A percentile compares a stretch with the other conserved stretches of the same genome.
phyloP scores from a whole-genome alignment of 352 stramenopile genomes.

The Aphanomyces stellatus region DNA sequence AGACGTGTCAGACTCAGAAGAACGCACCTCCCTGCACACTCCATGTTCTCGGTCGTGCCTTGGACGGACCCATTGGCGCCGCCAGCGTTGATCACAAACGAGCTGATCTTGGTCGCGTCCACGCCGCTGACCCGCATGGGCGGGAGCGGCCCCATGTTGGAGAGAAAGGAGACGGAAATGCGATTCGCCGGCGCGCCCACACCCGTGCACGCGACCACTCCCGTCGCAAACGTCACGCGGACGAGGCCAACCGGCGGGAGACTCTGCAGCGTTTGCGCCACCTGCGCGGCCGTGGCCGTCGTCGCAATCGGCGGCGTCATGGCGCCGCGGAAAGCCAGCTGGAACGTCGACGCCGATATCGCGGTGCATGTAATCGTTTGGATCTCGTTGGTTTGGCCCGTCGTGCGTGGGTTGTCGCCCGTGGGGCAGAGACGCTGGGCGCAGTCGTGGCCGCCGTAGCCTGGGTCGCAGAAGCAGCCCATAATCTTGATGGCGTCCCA shows the following conservation, averaged over 20 bases:
- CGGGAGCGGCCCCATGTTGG: constrained; percentile 44
- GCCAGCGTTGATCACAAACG: constrained; percentile 49
- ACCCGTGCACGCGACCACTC: constrained; percentile 42
- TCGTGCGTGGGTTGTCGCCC: constrained; percentile 62
- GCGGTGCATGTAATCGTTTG: constrained; percentile 51
- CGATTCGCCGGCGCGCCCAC: constrained; percentile 32
- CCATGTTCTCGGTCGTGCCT: constrained; percentile 56
- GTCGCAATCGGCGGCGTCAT: constrained; percentile 32
- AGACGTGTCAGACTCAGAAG: too few species aligned
- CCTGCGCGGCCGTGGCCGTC: constrained; percentile 2
- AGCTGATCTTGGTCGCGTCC: constrained; percentile 28
- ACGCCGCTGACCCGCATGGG: constrained; percentile 31
- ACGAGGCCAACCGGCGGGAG: constrained; percentile 37
- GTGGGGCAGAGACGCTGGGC: constrained; percentile 39
- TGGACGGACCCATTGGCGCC: constrained; percentile 38
- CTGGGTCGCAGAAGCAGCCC: constrained; percentile 80
- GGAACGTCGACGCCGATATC: constrained; percentile 38
- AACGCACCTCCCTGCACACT: constrained; percentile 68
- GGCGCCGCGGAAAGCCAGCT: constrained; percentile 50
- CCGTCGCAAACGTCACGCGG: constrained; percentile 44
- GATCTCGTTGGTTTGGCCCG: constrained; percentile 44
- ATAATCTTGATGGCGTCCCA: constrained; percentile 87
- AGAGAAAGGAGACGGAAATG: constrained; percentile 58
- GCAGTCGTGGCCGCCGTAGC: constrained; percentile 83
- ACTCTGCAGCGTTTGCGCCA: constrained; percentile 24